Conservation (phyloP, 352 stramenopile species). For the Pythium dissimile region DNA sequence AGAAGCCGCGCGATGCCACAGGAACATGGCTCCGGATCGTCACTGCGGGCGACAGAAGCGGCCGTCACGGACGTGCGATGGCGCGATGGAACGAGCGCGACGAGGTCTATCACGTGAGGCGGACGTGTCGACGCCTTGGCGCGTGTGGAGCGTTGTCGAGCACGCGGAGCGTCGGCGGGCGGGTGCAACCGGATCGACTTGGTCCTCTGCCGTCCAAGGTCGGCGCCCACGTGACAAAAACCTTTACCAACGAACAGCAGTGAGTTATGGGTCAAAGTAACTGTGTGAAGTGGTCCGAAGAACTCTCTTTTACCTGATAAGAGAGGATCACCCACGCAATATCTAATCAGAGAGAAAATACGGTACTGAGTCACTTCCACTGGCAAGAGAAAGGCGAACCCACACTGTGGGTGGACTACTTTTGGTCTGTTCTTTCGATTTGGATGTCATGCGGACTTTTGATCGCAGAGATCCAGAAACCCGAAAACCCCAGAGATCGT, state of each 20-base stretch:
- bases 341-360: not conserved
- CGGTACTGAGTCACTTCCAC: not conserved
- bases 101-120: too few species aligned
- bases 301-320: slow-evolving; percentile 11
- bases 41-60: not conserved
- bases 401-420: not conserved
- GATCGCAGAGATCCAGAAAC: too few species aligned
- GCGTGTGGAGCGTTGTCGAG: too few species aligned
- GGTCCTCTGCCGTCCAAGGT: too few species aligned
- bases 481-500: not conserved
- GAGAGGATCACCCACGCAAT: not conserved
- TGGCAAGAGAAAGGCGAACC: not conserved
- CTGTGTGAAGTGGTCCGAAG: slow-evolving; percentile 11
- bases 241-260: too few species aligned
- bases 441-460: too few species aligned
- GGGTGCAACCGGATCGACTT: not conserved
- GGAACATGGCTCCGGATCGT: not conserved
- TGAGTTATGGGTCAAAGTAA: slow-evolving; percentile 7
- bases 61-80: not conserved
- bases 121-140: too few species aligned
- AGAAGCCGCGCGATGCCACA: not conserved
- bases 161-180: too few species aligned
- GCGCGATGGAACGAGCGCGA: slow-evolving; percentile 1
- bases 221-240: too few species aligned
- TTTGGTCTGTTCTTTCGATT: not conserved